Evolutionary conservation across 2,329 filamentous ascomycete genomes (phyloP).

Genomic region (Fusarium sp.): DNA sequence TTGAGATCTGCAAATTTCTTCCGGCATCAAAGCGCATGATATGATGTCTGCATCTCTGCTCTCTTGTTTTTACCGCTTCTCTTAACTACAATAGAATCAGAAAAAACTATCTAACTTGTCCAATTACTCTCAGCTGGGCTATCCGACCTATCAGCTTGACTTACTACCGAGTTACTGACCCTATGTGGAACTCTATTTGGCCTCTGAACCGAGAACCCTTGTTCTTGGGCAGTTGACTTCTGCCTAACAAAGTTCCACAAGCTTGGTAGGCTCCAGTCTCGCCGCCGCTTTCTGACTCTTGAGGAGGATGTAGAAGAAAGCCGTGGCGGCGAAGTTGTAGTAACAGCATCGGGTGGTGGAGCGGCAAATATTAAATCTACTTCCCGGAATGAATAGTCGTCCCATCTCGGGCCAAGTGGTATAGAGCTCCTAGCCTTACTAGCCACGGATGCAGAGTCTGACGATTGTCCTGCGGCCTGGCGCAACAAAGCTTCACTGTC

Average conservation of each 20-base stretch:
- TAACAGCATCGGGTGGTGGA: background rate
- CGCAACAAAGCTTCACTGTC: background rate
- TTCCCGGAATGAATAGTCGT: background rate
- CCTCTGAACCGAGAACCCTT: background rate
- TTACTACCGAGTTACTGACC: background rate
- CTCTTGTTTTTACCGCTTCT: background rate
- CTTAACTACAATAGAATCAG: background rate
- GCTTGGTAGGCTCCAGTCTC: background rate
- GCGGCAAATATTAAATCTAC: background rate
- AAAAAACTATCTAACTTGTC: too few relatives aligned
- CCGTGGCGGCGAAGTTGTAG: background rate
- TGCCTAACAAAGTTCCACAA: background rate
- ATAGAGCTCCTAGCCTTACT: background rate
- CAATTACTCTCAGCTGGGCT: background rate
- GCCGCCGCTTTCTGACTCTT: rapidly evolving
- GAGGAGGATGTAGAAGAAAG: background rate
- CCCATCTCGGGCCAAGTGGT: background rate
- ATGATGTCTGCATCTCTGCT: background rate
- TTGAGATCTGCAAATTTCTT: background rate
- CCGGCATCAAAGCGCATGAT: background rate
- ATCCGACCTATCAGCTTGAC: background rate
- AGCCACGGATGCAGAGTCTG: background rate
- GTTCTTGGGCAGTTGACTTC: background rate
- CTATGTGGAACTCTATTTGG: background rate
- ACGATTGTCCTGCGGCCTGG: background rate